These are phyloP conservation scores for Pyrus betulifolia DNA, from an alignment of 306 rosid genomes.

Conservation along the genomic window DNA sequence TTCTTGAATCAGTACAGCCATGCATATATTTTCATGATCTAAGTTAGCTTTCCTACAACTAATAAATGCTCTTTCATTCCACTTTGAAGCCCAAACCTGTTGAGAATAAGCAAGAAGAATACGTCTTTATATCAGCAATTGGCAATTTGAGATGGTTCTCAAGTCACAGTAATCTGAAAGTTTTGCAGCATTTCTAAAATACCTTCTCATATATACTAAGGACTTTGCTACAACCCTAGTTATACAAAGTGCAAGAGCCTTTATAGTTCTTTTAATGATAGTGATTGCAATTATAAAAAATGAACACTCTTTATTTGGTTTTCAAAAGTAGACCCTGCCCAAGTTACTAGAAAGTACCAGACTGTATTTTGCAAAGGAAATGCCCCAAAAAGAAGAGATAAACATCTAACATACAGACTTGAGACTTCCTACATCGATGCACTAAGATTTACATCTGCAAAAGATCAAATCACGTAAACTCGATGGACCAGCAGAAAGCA, in stretches of 20 bases:
- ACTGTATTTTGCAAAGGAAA: background rate
- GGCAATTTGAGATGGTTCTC: background rate
- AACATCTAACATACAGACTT: background rate
- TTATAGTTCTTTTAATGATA: background rate
- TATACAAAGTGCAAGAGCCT: background rate
- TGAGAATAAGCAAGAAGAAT: background rate
- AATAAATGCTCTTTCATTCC: conserved; percentile 33
- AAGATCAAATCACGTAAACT: conserved; percentile 8
- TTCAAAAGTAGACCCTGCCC: background rate
- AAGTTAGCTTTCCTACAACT: conserved; percentile 22
- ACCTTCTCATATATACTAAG: background rate
- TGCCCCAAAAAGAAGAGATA: background rate
- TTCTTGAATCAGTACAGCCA: conserved; percentile 32
- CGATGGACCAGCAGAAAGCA: background rate
- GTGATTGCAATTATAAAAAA: background rate
- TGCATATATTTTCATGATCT: conserved; percentile 23
- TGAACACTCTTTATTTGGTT: background rate
- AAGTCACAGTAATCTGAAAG: background rate
- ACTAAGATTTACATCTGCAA: background rate
- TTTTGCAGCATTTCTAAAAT: background rate
- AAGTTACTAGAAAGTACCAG: background rate
- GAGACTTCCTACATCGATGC: background rate
- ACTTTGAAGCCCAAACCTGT: conserved; percentile 41
- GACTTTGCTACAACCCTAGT: background rate
- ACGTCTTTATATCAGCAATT: background rate